Evolutionary conservation across 2,329 filamentous ascomycete genomes (phyloP), one percentile per base, ranked within the genome.

Genomic region (Calonectria pseudoreteaudii): DNA sequence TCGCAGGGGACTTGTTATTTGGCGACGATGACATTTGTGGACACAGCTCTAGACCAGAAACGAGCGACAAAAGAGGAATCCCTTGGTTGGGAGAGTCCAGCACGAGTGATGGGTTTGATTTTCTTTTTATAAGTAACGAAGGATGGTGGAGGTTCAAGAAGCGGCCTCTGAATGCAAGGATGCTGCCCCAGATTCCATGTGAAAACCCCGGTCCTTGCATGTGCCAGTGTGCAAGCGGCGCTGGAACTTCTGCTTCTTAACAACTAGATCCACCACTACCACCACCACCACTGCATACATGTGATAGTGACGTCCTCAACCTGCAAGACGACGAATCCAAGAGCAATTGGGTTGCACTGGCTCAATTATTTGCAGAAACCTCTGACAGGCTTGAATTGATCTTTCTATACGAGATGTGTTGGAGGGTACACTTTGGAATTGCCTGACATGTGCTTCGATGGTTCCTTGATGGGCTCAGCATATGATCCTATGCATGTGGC

Each of bases 181-280:
- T 83, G 68, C 53, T 79, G 80, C 82, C 81, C 82, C 81, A 74
- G 80, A 83, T 83, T 82, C 77, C 74, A 77, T 79, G 78, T 80
- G 78, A 80, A 77, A 62, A 78, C 77, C 74, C 75, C 75, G 68
- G 75, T 79, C 78, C 77, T 76, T 79, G 78, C 76, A 80, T 73
- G 71, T 73, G 66, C 66, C 60, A 68, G 62, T 53, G 62, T 70
- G 50, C 41, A 23, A 65, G 47, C 30, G 62, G 47, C 47, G 70
- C 69, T 56, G 66, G 47, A 66, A 50, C 49, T 36, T 30, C 31
- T 34, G 36, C 18, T 52, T 34, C 64, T 36, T n/a, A 23, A 64
- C 36, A 26, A 41, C 47, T 20, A 44, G 52, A 64, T 68, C 72
- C 64, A 71, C 65, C n/a, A n/a, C n/a, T n/a, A n/a, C n/a, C 58